Evolutionary conservation across 352 stramenopile species (phyloP), one percentile per base, ranked within the genome.

Genomic region (Pythium phragmitis): DNA sequence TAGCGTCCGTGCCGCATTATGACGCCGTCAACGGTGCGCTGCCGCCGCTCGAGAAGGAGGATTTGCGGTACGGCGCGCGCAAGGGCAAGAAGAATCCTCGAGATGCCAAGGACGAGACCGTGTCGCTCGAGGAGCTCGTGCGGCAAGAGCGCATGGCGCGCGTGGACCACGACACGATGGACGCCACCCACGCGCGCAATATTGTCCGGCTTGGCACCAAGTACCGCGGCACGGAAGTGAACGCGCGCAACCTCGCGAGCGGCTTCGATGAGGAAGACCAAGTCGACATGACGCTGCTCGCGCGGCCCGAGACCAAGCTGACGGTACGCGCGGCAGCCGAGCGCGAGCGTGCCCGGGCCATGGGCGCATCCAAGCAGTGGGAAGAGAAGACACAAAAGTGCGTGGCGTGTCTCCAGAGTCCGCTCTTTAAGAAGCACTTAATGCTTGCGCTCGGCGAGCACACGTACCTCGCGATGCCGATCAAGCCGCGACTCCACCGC

Each of bases 181-280:
- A 93, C 63, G 68, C 72, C 7, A 73, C 85, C 39, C 66, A 90
- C 55, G 82, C 76, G 17, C 74, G 75, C 37, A 93, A 93, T 56
- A 91, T 95, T 54, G 12, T 95, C 36, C 82, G 86, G 0, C 64
- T 95, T 0, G 86, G 86, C 3, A 75, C 82, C 17, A 80, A 77
- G 12, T 95, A 91, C 71, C 80, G 88, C 56, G 82, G 84, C 28
- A 88, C 70, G 0, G 82, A 92, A 68, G 72, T 79, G 33, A 90
- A 79, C 26, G 72, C 74, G 13, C 71, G 70, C 14, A 91, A 85
- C 23, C 62, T 89, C 14, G 80, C 82, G 3, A 95, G 86, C 42
- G 84, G 84, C 12, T 91, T 95, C 62, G 86, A 92, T 42, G 86
- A 95, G 51, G 87, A 94, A 41, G 83, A 92, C 19, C 74, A 89